Base-by-base conservation (phyloP, 768 basidiomycete species). In the Trametes maxima region DNA sequence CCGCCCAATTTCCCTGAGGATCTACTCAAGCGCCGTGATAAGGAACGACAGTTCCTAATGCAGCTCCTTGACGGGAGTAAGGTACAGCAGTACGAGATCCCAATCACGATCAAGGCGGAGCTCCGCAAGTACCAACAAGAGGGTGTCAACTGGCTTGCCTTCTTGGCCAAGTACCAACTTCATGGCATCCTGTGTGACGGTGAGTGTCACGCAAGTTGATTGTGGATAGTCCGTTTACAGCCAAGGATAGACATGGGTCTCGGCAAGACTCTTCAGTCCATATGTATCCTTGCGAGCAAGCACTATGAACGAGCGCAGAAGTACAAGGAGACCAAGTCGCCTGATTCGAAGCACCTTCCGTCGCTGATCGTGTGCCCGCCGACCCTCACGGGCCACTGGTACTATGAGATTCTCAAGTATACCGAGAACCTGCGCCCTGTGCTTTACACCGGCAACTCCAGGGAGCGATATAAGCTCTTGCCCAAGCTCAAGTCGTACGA, bases 121-220 rank as follows among this genome's bases (percentile, higher is more conserved):
- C 79, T 99, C 49, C 89, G 97, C 60, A 94, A 95, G 72, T 99
- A 99, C 72, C 97, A 99, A 74, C 92, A 94, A 76, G 97, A 99
- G 57, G 97, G 97, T 36, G 92, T 99, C 65, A 98, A 94, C 72
- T 99, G 97, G 97, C 80, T 99, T 17, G 97, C 97, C 1, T 99
- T 99, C 79, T 80, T 99, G 39, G 92, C 94, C 19, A 98, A 97
- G 72, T 99, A 97, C 72, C 97, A 98, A 69, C 76, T 99, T 2
- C 97, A 99, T 71, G 97, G 97, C 14, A 93, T 98, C 68, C 86
- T 99, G 28, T 99, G 97, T 71, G 97, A 99, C 69, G 97, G 96
- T 94, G 68, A 65, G 84, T 46, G n/a, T 19, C 24, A 72, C 19
- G 16, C 28, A 22, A n/a, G n/a, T 3, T 16, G 12, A 14, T 28